Base-by-base conservation (phyloP, 768 basidiomycete species). In the Gelatoporia subvermispora region DNA sequence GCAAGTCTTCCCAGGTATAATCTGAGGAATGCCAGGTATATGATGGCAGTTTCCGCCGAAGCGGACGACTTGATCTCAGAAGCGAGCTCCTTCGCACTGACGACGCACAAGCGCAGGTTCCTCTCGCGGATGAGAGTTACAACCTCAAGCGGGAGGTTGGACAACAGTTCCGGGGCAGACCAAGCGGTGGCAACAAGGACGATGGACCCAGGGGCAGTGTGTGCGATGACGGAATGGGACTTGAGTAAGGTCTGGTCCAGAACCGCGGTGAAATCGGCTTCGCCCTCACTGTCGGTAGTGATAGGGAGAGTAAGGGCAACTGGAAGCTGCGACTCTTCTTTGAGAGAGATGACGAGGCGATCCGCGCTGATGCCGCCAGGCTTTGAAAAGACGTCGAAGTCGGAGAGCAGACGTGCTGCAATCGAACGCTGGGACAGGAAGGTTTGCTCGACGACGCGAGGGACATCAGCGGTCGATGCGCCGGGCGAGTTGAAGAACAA, bases 11-110 rank as follows among this genome's bases (percentile, higher is more conserved):
- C 88, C 35, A 92, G 71, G 68, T 87, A 98, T 25, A 98, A 73
- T 45, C 90, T 76, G 60, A 97, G 67, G 73, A 97, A 90, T 1
- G 88, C 85, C 23, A 94, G 72, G 57, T 89, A 80, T 37, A 82
- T 77, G 31, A 89, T 60, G 52, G 88, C 65, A 53, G 70, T 73
- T 57, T 86, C 76, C 3, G 66, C 50, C 13, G 65, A 62, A n/a
- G 65, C 60, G 9, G 62, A 59, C 17, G 67, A 68, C 2, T 64
- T 62, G 20, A 79, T 54, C 23, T 66, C 67, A 18, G 69, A 65
- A 20, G 83, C 79, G 35, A 84, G 64, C 23, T 65, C 64, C 52
- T 76, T 77, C 9, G 80, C 68, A 58, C 93, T 75, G 50, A 89
- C 70, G 34, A 69, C 72, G 63, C 77, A 88, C 8, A 88, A 52